phyloP scores from a whole-genome alignment of 176 grass and related monocot species.

The Metroxylon sagu region DNA sequence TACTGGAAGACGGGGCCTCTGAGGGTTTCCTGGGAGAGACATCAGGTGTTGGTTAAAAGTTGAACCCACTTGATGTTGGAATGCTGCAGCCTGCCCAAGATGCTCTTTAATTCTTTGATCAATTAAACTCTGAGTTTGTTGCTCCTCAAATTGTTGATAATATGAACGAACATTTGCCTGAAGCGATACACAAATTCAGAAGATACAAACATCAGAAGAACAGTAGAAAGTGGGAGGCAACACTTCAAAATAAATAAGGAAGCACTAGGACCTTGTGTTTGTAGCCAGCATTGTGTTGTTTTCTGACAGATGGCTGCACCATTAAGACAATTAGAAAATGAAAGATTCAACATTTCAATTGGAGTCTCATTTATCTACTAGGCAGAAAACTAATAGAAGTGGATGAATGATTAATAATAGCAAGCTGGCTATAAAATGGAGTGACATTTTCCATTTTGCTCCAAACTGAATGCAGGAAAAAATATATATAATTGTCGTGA shows the following conservation, averaged over 20 bases:
- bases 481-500: too few species aligned
- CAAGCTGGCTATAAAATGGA: too few species aligned
- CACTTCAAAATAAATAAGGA: slow-evolving; percentile 5
- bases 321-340: slow-evolving; percentile 4
- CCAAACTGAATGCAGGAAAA: too few species aligned
- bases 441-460: too few species aligned
- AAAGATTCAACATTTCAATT: too few species aligned
- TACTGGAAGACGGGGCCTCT: slow-evolving; percentile 53
- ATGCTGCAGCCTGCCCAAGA: slow-evolving; percentile 83
- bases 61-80: slow-evolving; percentile 62
- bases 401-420: too few species aligned
- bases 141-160: slow-evolving; percentile 98
- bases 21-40: slow-evolving; percentile 29
- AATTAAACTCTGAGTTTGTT: slow-evolving; percentile 96
- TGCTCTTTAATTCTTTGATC: slow-evolving; percentile 99
- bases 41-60: slow-evolving; percentile 63
- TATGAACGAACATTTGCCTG: slow-evolving; percentile 94
- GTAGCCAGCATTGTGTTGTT: slow-evolving; percentile 93
- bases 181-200: background rate
- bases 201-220: background rate
- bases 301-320: slow-evolving; percentile 89
- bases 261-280: slow-evolving; percentile 83
- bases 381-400: too few species aligned
- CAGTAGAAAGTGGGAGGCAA: background rate
- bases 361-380: too few species aligned